Base-by-base conservation (phyloP, 108 stramenopile genomes). In the Chaetoceros tenuissimus region DNA sequence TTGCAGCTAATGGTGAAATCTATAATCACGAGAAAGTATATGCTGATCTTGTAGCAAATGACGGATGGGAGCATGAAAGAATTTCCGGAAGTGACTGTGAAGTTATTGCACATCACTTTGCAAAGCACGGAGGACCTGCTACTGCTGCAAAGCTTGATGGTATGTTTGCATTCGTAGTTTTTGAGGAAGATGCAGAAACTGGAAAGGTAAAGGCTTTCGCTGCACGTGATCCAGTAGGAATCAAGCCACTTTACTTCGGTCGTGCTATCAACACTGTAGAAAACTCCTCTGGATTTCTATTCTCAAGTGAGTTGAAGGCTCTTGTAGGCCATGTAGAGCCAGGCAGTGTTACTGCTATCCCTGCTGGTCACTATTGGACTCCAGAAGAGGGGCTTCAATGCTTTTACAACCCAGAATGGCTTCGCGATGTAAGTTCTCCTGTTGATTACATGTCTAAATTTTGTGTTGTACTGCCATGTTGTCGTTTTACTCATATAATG, bases 121-220 rank as follows among this genome's bases (percentile, higher is more conserved):
- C 73, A 44, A 58, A 72, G 25, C 69, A 63, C 24, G 72, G 75
- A 0, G 79, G 79, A 3, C 74, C 75, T 20, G 68, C 65, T 43
- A 60, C 70, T 23, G 85, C 77, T 47, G 64, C 60, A 34, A 63
- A 60, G 53, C 48, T 82, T 17, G 81, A 81, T 66, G 85, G 85
- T n/a, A 87, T 87, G 85, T 87, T 87, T 71, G 85, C 81, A 30
- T 82, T 82, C 64, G 74, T 75, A 50, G 59, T 82, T 3, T 77
- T 87, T 55, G 74, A 78, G 45, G 80, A 82, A 48, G 61, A 65
- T 46, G 63, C 28, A 3, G 47, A 53, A 29, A 60, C 62, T 13
- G 74, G 60, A 1, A 53, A 55, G 29, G 62, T 66, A 18, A 63
- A 57, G 63, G 78, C 80, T 1, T 83, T 87, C 63, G 77, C 78